phyloP scores from a whole-genome alignment of 2,329 filamentous ascomycete genomes.

The Apiospora koreana region DNA sequence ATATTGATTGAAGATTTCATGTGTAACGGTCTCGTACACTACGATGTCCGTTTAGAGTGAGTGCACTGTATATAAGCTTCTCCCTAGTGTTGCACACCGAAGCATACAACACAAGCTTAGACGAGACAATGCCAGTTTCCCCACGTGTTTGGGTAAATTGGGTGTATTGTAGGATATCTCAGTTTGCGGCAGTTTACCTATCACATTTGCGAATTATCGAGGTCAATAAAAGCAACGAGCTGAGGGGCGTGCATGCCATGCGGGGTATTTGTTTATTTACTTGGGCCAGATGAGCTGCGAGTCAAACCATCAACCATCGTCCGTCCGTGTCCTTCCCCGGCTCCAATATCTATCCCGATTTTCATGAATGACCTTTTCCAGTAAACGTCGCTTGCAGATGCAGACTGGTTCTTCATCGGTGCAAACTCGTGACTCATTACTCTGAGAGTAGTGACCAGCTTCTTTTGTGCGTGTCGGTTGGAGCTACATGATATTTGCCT shows the following conservation, averaged over 20 bases:
- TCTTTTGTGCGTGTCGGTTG: too few relatives aligned
- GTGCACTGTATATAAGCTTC: background rate
- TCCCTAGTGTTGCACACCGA: background rate
- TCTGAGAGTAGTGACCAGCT: background rate
- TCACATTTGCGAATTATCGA: background rate
- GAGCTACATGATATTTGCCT: background rate
- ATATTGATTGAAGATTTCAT: background rate
- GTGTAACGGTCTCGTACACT: background rate
- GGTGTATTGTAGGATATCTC: background rate
- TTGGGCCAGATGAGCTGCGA: background rate
- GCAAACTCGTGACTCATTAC: background rate
- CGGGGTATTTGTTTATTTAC: slow-evolving; percentile 2
- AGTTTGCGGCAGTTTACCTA: background rate
- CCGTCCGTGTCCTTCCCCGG: background rate
- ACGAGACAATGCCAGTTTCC: background rate
- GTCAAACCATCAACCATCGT: background rate
- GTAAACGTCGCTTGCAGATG: background rate
- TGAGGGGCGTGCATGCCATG: background rate
- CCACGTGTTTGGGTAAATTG: background rate
- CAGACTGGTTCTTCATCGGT: background rate
- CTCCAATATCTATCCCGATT: background rate
- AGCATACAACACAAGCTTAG: background rate
- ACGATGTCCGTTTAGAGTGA: background rate
- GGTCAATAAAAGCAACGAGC: background rate
- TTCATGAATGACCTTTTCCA: background rate